phyloP scores from a whole-genome alignment of 2,329 filamentous ascomycete genomes.

The Pseudogymnoascus sp. region DNA sequence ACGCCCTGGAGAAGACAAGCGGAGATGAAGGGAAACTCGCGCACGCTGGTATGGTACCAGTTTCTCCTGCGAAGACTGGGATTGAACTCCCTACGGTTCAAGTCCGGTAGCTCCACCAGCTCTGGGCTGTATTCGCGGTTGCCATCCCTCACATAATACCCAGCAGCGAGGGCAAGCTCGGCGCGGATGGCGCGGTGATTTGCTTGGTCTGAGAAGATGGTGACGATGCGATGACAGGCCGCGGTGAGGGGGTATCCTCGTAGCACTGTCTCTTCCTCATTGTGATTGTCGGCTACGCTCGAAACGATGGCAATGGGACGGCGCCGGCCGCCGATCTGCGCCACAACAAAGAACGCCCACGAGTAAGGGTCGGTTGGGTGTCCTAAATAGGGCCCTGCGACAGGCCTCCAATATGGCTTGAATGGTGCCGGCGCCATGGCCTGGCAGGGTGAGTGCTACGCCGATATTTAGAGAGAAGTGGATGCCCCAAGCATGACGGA shows the following conservation, averaged over 20 bases:
- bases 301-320: neutral
- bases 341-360: neutral
- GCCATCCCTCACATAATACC: conserved; percentile 12
- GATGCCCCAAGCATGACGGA: too few species aligned
- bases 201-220: conserved; percentile 18
- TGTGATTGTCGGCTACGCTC: neutral
- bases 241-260: conserved; percentile 16
- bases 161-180: conserved; percentile 14
- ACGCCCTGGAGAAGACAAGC: conserved; percentile 18
- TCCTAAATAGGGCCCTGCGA: neutral
- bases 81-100: neutral
- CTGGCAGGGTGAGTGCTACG: neutral
- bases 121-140: neutral
- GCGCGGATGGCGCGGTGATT: conserved; percentile 13
- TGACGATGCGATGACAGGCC: conserved; percentile 18
- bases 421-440: neutral
- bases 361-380: neutral
- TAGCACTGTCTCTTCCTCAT: conserved; percentile 10
- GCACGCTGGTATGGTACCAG: conserved; percentile 17
- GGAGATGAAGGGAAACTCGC: conserved; percentile 18
- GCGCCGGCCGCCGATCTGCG: neutral
- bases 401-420: neutral
- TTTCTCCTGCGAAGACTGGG: neutral
- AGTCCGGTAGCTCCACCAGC: neutral
- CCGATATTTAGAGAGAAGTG: neutral